These are phyloP conservation scores for Plantago ovata DNA, from an alignment of 257 asterid genomes.

Conservation along the genomic window DNA sequence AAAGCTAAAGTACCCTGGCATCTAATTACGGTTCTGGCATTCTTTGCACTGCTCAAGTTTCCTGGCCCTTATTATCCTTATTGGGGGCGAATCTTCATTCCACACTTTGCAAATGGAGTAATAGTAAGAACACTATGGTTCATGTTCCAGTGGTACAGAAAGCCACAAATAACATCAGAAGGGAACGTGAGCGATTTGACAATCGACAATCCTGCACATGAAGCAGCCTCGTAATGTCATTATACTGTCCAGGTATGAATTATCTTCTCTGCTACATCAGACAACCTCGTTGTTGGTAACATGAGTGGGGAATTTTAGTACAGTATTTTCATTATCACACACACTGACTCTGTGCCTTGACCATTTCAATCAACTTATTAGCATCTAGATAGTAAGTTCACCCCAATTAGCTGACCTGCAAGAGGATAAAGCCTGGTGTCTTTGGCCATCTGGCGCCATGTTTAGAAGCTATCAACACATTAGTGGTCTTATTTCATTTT, in stretches of 20 bases:
- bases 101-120: constrained; percentile 86
- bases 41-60: constrained; percentile 66
- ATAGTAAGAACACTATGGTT: constrained; percentile 75
- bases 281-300: constrained; percentile 1
- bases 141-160: constrained; percentile 60
- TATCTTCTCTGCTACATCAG: not conserved
- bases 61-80: constrained; percentile 94
- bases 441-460: not conserved
- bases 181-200: constrained; percentile 21
- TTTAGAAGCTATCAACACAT: not conserved
- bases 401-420: not conserved
- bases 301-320: not conserved
- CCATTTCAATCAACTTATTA: not conserved
- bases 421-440: not conserved
- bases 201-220: constrained; percentile 21
- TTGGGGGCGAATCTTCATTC: constrained; percentile 89
- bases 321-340: not conserved
- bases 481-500: not conserved
- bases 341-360: not conserved
- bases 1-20: constrained; percentile 89
- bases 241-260: constrained; percentile 30
- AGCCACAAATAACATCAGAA: constrained; percentile 38
- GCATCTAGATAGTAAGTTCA: not conserved
- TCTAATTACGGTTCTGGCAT: constrained; percentile 45
- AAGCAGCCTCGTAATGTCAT: constrained; percentile 19